Base-by-base conservation (phyloP, 257 asterid genomes). In the Jaltomata sinuosa region DNA sequence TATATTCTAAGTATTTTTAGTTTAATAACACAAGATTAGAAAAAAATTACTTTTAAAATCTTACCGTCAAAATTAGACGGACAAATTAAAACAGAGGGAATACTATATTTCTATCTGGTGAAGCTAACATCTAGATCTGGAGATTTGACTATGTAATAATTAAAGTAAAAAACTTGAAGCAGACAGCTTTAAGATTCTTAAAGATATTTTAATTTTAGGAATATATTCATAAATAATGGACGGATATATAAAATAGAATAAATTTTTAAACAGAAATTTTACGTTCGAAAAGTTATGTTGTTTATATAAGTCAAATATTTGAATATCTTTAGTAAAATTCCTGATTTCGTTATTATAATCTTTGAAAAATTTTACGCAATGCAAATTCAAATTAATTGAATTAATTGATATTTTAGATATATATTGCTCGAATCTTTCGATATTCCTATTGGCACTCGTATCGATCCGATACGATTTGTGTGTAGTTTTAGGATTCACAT, bases 41-140 rank as follows among this genome's bases (percentile, higher is more conserved):
- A n/a, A n/a, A n/a, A n/a, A n/a, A n/a, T n/a, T n/a, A n/a, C n/a
- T n/a, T n/a, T n/a, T n/a, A n/a, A n/a, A n/a, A n/a, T n/a, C n/a
- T n/a, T n/a, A n/a, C n/a, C n/a, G n/a, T n/a, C n/a, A n/a, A 59
- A 59, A 59, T 59, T 1, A 57, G 1, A 9, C 11, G 22, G 11
- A 59, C 0, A 59, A 59, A 22, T 59, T 4, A 0, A 59, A 57
- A 57, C 0, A n/a, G 0, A 1, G 1, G n/a, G 0, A 57, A 22
- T n/a, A 11, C 7, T 25, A 59, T 22, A 59, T 4, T 22, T 22
- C 34, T 1, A 59, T 59, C 32, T 11, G 34, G 67, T 59, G 34
- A 22, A 59, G 18, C 34, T 11, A 59, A 22, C 67, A 22, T 1
- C 67, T 59, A 59, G 4, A 59, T 22, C 10, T 27, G 38, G 38